Evolutionary conservation across 192 early-diverging fungal species (phyloP).

Genomic region (Diversispora epigaea): DNA sequence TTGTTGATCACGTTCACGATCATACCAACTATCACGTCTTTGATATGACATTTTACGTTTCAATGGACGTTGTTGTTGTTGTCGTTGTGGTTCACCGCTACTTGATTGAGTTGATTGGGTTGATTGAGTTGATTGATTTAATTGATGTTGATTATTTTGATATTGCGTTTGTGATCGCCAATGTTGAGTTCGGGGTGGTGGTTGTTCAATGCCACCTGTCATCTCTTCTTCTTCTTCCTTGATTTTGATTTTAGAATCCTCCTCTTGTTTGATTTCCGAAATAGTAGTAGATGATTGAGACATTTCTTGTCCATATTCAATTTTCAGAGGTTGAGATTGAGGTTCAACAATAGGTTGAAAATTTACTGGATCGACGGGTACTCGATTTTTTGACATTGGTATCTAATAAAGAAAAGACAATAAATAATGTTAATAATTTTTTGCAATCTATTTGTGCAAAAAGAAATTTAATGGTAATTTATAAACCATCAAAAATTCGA

Average conservation of each 20-base stretch:
- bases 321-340: not conserved
- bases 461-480: too few species aligned
- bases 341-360: too few species aligned
- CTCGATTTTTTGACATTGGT: too few species aligned
- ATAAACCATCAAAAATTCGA: too few species aligned
- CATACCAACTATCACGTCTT: constrained; percentile 10
- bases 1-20: constrained; percentile 2
- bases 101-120: too few species aligned
- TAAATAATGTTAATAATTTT: too few species aligned
- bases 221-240: not conserved
- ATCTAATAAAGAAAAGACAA: too few species aligned
- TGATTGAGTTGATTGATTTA: not conserved
- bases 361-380: too few species aligned
- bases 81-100: too few species aligned
- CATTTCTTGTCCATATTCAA: not conserved
- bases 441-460: too few species aligned
- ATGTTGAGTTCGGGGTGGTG: not conserved
- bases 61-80: too few species aligned
- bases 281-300: not conserved
- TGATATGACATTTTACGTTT: not conserved
- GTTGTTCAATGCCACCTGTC: not conserved
- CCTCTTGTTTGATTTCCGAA: constrained; percentile 2
- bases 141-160: too few species aligned
- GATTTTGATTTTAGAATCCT: not conserved
- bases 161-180: not conserved